These are phyloP conservation scores for Periconia digitata DNA, from an alignment of 2,329 filamentous ascomycete species.

Conservation along the genomic window DNA sequence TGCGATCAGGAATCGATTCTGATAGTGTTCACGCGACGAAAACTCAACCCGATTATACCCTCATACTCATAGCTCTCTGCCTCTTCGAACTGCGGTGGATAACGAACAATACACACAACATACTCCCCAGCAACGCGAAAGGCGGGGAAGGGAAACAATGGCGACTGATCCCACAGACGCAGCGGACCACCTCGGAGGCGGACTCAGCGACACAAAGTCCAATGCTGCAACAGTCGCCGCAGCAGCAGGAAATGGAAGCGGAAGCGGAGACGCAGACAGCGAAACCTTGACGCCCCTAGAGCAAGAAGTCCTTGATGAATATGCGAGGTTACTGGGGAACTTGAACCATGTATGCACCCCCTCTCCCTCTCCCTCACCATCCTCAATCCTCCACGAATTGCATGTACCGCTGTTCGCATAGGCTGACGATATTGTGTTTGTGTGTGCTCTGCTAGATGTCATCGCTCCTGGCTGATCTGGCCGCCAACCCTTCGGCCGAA, in stretches of 20 bases:
- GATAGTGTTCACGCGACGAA: too few species aligned
- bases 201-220: conserved; percentile 20
- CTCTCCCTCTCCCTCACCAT: background rate
- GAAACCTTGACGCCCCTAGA: conserved; percentile 71
- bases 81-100: too few species aligned
- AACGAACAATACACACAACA: background rate
- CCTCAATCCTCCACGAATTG: conserved; percentile 47
- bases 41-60: too few species aligned
- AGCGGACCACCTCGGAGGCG: conserved; percentile 11
- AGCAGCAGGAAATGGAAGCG: background rate
- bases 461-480: conserved; percentile 66
- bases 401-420: too few species aligned
- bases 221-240: background rate
- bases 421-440: too few species aligned
- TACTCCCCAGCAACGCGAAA: background rate
- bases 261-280: background rate
- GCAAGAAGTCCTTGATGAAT: conserved; percentile 94
- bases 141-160: conserved; percentile 11
- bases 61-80: too few species aligned
- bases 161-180: conserved; percentile 14
- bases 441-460: conserved; percentile 48
- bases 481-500: conserved; percentile 66
- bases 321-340: conserved; percentile 82
- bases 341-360: conserved; percentile 73
- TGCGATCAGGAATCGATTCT: too few species aligned